Base-by-base conservation (phyloP, 2,329 filamentous ascomycete genomes). In the Aspergillus texensis region DNA sequence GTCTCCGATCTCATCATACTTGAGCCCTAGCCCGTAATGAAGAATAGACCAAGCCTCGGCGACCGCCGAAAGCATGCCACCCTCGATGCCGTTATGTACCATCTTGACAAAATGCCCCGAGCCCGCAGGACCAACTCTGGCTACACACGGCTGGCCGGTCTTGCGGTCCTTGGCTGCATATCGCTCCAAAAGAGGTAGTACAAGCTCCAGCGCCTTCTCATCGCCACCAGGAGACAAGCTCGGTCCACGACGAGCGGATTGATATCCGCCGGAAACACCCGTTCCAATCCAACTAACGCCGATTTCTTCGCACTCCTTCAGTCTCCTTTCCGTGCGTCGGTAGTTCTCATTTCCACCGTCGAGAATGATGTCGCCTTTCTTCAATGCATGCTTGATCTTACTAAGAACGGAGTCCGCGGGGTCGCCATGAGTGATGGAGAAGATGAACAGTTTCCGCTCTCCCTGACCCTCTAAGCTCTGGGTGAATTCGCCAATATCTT, bases 101-200 rank as follows among this genome's bases (percentile, higher is more conserved):
- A 91, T 92, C 79, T 92, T 92, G 46, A 91, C 88, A 70, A 89
- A 92, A 73, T 92, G 89, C 0, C 89, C 89, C 1, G 85, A 83
- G 1, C 89, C 89, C 0, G 85, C 85, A 2, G 85, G 84, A 0
- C 89, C 89, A 54, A 89, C 82, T 30, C 83, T 80, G 0, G 79
- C 84, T 0, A 89, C 87, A 68, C 89, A 91, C 0, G 88, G 83
- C 12, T 80, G 83, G 0, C 86, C 86, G 4, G 85, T 78, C 62
- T 75, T 76, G 41, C 78, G 78, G 61, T 89, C 88, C 69, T 89
- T 90, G 1, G 89, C 89, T 0, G 89, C 85, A 53, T 90, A 83
- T 46, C 81, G 84, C 65, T 85, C 76, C 1, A 91, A 76, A 14
- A 91, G 78, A 0, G 89, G 89, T 66, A 91, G 79, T 0, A 89